Percentiles rank a stretch among this genome's conserved stretches.
Evolutionary conservation across 768 basidiomycete species (phyloP).

Genomic region (Mycena haematopus): DNA sequence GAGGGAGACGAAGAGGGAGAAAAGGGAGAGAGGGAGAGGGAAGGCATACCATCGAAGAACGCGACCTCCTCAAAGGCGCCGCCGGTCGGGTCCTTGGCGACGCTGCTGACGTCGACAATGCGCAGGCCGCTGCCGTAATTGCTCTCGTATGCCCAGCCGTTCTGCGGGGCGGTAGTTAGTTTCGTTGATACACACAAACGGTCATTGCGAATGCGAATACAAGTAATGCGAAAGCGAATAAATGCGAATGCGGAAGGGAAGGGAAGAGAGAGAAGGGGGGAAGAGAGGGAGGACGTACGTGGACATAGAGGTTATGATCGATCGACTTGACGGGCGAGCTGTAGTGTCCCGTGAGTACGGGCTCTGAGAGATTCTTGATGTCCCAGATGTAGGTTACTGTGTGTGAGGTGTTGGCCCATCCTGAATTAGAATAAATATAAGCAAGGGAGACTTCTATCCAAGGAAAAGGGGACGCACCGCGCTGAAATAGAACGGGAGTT

Average conservation of each 20-base stretch:
- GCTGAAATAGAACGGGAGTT: too few species aligned
- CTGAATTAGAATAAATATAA: not conserved
- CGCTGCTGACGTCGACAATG: conserved; percentile 36
- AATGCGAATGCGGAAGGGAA: too few species aligned
- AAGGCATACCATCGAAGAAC: conserved; percentile 34
- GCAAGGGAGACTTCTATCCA: too few species aligned
- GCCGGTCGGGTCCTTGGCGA: conserved; percentile 38
- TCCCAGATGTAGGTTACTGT: conserved; percentile 41
- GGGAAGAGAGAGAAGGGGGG: too few species aligned
- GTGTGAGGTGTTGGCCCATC: conserved; percentile 30
- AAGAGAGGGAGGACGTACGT: conserved; percentile 9
- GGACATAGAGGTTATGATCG: conserved; percentile 39
- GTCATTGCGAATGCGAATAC: too few species aligned
- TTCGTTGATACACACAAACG: too few species aligned
- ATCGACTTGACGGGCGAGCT: conserved; percentile 35
- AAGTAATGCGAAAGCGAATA: too few species aligned
- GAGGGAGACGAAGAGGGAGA: not conserved
- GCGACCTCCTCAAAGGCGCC: conserved; percentile 34
- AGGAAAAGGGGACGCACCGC: conserved; percentile 13
- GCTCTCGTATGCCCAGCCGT: conserved; percentile 37
- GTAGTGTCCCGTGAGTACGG: conserved; percentile 38
- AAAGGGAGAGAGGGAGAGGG: too few species aligned
- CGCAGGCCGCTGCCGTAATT: conserved; percentile 40
- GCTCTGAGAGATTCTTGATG: conserved; percentile 35
- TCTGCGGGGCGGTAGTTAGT: too few species aligned